phyloP scores from a whole-genome alignment of 495 filamentous ascomycete genomes.

The Pyronema domesticum region DNA sequence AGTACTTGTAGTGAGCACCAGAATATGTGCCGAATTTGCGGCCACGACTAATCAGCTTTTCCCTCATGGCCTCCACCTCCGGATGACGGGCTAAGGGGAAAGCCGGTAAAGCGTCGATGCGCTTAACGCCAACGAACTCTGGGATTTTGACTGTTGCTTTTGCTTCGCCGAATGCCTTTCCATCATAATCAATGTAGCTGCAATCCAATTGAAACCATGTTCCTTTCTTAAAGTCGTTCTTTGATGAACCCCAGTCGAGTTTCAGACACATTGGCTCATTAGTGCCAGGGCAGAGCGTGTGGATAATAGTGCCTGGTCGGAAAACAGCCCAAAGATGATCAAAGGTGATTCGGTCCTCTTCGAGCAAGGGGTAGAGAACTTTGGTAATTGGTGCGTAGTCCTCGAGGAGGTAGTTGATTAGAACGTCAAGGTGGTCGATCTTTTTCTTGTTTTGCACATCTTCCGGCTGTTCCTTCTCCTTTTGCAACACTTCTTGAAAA shows the following conservation, averaged over 20 bases:
- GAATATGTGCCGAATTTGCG: slow-evolving; percentile 64
- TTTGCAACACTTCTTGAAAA: slow-evolving; percentile 3
- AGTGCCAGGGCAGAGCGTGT: slow-evolving; percentile 62
- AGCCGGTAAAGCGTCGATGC: slow-evolving; percentile 58
- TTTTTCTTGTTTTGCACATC: slow-evolving; percentile 47
- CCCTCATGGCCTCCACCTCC: slow-evolving; percentile 43
- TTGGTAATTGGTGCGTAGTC: slow-evolving; percentile 68
- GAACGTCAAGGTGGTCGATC: slow-evolving; percentile 51
- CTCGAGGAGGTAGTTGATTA: slow-evolving; percentile 63
- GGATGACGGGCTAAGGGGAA: slow-evolving; percentile 76
- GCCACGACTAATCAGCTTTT: slow-evolving; percentile 55
- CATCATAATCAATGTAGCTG: background rate
- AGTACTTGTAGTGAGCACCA: slow-evolving; percentile 72
- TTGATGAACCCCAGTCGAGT: slow-evolving; percentile 62
- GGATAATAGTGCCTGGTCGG: slow-evolving; percentile 77
- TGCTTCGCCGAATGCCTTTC: slow-evolving; percentile 33
- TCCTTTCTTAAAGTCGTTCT: slow-evolving; percentile 51
- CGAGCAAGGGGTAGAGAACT: slow-evolving; percentile 64
- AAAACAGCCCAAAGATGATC: slow-evolving; percentile 81
- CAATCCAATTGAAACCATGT: slow-evolving; percentile 15
- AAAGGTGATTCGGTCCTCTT: slow-evolving; percentile 74
- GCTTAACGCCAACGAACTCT: slow-evolving; percentile 65
- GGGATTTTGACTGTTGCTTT: slow-evolving; percentile 56
- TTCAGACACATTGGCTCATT: slow-evolving; percentile 86
- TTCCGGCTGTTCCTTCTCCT: slow-evolving; percentile 34